A percentile compares a stretch with the other conserved stretches of the same genome.
Evolutionary conservation across 495 filamentous ascomycete species (phyloP).

Genomic region (Aspergillus mulundensis): DNA sequence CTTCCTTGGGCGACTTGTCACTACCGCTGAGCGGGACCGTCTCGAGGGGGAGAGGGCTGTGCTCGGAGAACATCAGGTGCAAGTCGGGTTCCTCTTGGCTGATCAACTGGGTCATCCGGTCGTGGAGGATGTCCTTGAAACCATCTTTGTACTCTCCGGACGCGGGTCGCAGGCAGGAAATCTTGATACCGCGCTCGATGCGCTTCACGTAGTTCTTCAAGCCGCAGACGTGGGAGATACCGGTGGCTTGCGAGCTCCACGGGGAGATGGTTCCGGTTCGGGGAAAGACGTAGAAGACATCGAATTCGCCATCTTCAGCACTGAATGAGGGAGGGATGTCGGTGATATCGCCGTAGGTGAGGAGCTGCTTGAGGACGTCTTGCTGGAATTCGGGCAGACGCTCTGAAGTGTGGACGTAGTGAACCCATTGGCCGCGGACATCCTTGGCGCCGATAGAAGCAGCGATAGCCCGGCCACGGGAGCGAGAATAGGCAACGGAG

Average conservation of each 20-base stretch:
- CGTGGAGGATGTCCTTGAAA: constrained; percentile 70
- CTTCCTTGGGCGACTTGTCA: constrained; percentile 57
- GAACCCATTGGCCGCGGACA: constrained; percentile 60
- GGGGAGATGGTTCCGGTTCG: constrained; percentile 83
- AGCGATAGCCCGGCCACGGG: constrained; percentile 48
- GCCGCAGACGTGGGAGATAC: constrained; percentile 89
- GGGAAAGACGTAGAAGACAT: constrained; percentile 69
- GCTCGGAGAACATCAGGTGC: constrained; percentile 72
- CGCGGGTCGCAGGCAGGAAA: constrained; percentile 46
- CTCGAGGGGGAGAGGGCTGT: constrained; percentile 63
- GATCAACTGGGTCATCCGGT: constrained; percentile 89
- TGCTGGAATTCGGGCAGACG: constrained; percentile 39
- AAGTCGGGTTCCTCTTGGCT: constrained; percentile 61
- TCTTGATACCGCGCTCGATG: constrained; percentile 82
- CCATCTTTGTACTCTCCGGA: constrained; percentile 43
- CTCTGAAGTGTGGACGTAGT: constrained; percentile 53
- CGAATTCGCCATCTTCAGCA: constrained; percentile 36
- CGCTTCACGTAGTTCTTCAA: constrained; percentile 67
- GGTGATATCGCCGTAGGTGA: constrained; percentile 58
- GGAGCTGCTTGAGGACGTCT: constrained; percentile 53
- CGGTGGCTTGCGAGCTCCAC: constrained; percentile 95
- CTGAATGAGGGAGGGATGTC: constrained; percentile 42
- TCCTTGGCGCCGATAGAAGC: constrained; percentile 50
- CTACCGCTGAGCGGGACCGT: constrained; percentile 65
- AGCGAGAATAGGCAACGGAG: constrained; percentile 50